Base-by-base conservation (phyloP, 2,329 filamentous ascomycete genomes). In the Microdochium nivale region DNA sequence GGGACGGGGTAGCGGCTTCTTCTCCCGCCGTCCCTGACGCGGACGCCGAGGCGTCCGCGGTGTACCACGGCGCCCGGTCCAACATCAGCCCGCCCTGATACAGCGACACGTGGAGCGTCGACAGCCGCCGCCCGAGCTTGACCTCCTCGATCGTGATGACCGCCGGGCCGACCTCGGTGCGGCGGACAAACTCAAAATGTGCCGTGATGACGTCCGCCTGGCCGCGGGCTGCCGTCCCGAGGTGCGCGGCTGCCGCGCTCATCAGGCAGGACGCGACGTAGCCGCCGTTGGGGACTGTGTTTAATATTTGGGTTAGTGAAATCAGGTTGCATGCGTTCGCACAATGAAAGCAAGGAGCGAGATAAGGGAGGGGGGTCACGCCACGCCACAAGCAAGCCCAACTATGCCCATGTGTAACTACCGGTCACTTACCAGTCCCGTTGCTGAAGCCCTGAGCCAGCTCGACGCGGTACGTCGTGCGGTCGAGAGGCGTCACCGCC, bases 231-330 rank as follows among this genome's bases (percentile, higher is more conserved):
- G n/a, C n/a, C n/a, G n/a, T n/a, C 37, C 56, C 37, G 48, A 69
- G 64, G 49, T 69, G 63, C 19, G 57, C 52, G 10, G 60, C 52
- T 3, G 65, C 61, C 27, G 83, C 79, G 51, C 75, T 73, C 55
- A 86, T 74, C 55, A 89, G 75, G 48, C 78, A 73, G 0, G 81
- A 75, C 10, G 84, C 83, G 16, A 87, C 79, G 59, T 84, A 86
- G 53, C 86, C 86, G 50, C 86, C 86, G 64, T 89, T 83, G 5
- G 85, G 84, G 13, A 88, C 86, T 84, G 60, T 33, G n/a, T n/a
- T n/a, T n/a, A n/a, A n/a, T n/a, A n/a, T n/a, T n/a, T n/a, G n/a
- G n/a, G n/a, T n/a, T n/a, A n/a, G n/a, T n/a, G n/a, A n/a, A n/a
- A n/a, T n/a, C n/a, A n/a, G n/a, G n/a, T n/a, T n/a, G n/a, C n/a